Evolutionary conservation across 2,329 filamentous ascomycete genomes (phyloP), one percentile per base, ranked within the genome.

Genomic region (Niveomyces coronatus): DNA sequence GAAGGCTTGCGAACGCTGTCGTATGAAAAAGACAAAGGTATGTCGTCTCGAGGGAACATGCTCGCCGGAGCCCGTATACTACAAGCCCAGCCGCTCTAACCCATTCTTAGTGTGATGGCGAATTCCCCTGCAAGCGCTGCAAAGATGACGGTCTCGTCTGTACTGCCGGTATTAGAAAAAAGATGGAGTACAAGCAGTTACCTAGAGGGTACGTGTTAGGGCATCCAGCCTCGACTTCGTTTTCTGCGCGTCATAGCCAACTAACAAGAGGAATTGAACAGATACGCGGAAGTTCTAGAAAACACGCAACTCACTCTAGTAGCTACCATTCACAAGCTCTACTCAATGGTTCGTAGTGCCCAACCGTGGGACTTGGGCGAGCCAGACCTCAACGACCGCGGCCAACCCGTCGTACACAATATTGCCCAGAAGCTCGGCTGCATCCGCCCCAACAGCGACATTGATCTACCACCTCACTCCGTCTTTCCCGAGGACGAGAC

Each of bases 11-110:
- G 74, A 79, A 57, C 63, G 76, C 47, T 80, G 75, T 62, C 63
- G 75, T 46, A 79, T 79, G 73, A 80, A 79, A 66, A 80, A 80
- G 64, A 80, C 76, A 38, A 79, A 79, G 74, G 74, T 76, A 58
- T 35, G 43, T 44, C 30, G 26, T 24, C 39, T 18, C 23, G 3
- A 27, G 9, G 10, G 7, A 15, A 15, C 9, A 15, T 22, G 31
- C 31, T 7, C 27, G 10, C n/a, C n/a, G n/a, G n/a, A n/a, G n/a
- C n/a, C n/a, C n/a, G n/a, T n/a, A n/a, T n/a, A n/a, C n/a, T n/a
- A n/a, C n/a, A n/a, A n/a, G n/a, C n/a, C n/a, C n/a, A 9, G 9
- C 5, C 9, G 16, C n/a, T 13, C 37, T 40, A 4, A 40, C 26
- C 10, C 19, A 1, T n/a, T 23, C 4, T 24, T 15, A 78, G 74